Conservation (phyloP, 495 filamentous ascomycete species). For the Parathielavia hyrcaniae region DNA sequence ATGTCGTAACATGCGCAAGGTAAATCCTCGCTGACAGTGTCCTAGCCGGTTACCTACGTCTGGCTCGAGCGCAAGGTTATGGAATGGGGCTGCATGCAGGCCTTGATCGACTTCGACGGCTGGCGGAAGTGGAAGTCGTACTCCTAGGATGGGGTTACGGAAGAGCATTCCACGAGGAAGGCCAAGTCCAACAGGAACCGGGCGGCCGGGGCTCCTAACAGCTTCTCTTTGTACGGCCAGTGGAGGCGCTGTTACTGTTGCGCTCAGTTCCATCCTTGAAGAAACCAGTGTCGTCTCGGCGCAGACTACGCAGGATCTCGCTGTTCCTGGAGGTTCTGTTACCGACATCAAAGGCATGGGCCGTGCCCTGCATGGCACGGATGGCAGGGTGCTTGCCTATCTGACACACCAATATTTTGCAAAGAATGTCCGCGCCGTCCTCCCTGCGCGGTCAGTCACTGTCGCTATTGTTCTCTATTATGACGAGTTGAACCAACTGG, state of each 20-base stretch:
- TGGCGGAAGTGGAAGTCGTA: constrained; percentile 97
- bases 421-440: too few species aligned
- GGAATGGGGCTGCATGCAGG: constrained; percentile 99
- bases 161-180: constrained; percentile 30
- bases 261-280: neutral
- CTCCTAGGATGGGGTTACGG: constrained; percentile 37
- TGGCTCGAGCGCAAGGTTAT: constrained; percentile 97
- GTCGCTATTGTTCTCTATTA: too few species aligned
- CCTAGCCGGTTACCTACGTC: constrained; percentile 88
- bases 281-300: neutral
- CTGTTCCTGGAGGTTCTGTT: neutral
- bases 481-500: too few species aligned
- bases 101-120: constrained; percentile 95
- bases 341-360: neutral
- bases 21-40: neutral
- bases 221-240: constrained; percentile 5
- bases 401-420: too few species aligned
- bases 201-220: neutral
- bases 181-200: constrained; percentile 39
- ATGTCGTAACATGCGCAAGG: neutral
- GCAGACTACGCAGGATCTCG: neutral
- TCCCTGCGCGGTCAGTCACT: too few species aligned
- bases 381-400: too few species aligned
- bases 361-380: too few species aligned
- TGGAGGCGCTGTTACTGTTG: neutral